Evolutionary conservation across 2,329 filamentous ascomycete genomes (phyloP), one percentile per base, ranked within the genome.

Genomic region (Diplodia mutila): DNA sequence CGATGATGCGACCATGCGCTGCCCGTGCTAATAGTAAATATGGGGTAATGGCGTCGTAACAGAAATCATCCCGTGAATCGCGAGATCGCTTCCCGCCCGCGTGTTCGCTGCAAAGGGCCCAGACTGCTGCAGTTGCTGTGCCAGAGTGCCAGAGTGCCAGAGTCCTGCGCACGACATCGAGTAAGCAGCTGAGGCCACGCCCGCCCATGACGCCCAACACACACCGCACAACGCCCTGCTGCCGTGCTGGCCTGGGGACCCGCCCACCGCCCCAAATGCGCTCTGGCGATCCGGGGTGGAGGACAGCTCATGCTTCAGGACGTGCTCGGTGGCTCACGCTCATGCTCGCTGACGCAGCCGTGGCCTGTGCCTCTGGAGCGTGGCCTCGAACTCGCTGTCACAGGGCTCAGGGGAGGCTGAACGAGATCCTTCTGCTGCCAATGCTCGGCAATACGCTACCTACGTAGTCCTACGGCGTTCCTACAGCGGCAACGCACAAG

Each of bases 41-140:
- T 63, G 59, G 59, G 59, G 59, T 63, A 63, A 63, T 63, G 59
- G 59, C 59, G 59, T 48, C 59, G 59, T 63, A 63, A 63, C 59
- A 63, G 59, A 63, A 63, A 51, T 27, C 57, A 48, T 34, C 46
- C 57, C 59, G 59, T 63, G 59, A 63, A 63, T 63, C 59, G 59
- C 29, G 46, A 63, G 59, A 63, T 63, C 59, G 39, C 37, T 29
- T 48, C 39, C 37, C 55, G 55, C 55, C 55, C 55, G 55, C 55
- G 7, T 16, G 14, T 7, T 29, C 21, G 12, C 21, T 21, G 39
- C 39, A 7, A 8, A 9, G 6, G 59, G 59, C 46, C 57, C 29
- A 39, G 59, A 51, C 46, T 63, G 59, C 59, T 37, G 59, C 42
- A 29, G 4, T 7, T 7, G 29, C 29, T 29, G 29, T 29, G 29